phyloP scores from a whole-genome alignment of 352 stramenopile species.

The Phytopythium litorale region DNA sequence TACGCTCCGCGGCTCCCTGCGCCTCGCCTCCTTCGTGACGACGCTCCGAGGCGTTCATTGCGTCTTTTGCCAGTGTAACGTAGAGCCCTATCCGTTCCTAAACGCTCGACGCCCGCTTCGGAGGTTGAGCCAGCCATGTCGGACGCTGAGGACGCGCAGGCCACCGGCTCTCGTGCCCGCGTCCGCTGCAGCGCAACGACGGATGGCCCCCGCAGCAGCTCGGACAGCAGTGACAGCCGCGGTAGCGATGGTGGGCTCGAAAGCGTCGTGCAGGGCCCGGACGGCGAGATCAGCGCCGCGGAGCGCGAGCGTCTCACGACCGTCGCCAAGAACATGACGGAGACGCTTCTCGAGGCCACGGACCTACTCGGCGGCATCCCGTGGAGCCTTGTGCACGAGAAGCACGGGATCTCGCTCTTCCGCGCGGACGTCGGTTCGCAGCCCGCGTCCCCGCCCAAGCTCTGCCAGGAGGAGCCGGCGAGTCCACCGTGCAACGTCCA shows the following conservation, averaged over 20 bases:
- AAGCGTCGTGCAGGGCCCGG: slow-evolving; percentile 6
- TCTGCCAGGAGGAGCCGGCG: slow-evolving; percentile 11
- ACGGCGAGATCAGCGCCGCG: slow-evolving; percentile 12
- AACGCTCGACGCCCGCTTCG: too few species aligned
- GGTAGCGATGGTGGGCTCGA: neutral
- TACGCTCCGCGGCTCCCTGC: neutral
- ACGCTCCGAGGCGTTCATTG: neutral
- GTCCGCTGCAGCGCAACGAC: neutral
- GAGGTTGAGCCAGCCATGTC: neutral
- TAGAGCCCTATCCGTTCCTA: neutral
- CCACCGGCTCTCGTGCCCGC: neutral
- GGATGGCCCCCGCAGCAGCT: neutral
- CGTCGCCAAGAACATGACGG: slow-evolving; percentile 78
- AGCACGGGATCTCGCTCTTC: slow-evolving; percentile 83
- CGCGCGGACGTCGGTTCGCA: slow-evolving; percentile 49
- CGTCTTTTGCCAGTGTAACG: neutral
- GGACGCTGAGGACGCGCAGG: neutral
- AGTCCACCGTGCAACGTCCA: slow-evolving; percentile 85
- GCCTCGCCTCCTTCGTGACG: neutral
- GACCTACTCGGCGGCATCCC: slow-evolving; percentile 68
- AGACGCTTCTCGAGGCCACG: slow-evolving; percentile 68
- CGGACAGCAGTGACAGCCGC: neutral
- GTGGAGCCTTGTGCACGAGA: slow-evolving; percentile 75
- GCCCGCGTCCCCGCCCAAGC: slow-evolving; percentile 14
- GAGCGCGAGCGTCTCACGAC: slow-evolving; percentile 69